phyloP scores from a whole-genome alignment of 768 basidiomycete genomes.

The Collybiopsis luxurians region DNA sequence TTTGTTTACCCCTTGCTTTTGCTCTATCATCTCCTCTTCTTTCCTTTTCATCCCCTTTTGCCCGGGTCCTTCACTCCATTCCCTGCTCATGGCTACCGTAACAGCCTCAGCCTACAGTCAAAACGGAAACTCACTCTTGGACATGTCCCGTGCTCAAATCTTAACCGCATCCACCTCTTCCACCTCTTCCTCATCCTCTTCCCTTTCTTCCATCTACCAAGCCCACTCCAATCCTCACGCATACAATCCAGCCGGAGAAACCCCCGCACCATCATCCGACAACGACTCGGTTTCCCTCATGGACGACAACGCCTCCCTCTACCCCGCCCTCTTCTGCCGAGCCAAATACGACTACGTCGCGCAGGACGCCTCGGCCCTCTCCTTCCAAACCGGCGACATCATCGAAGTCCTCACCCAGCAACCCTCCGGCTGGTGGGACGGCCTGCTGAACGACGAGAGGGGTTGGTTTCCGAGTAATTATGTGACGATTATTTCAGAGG shows the following conservation, averaged over 20 bases:
- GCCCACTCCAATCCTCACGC: neutral
- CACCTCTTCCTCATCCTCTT: no score
- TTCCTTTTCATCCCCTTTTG: no score
- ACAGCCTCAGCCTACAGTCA: no score
- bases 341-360: slow-evolving; percentile 81
- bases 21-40: no score
- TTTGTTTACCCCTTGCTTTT: no score
- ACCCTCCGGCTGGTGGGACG: slow-evolving; percentile 98
- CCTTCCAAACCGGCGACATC: slow-evolving; percentile 82
- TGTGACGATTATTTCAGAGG: slow-evolving; percentile 73
- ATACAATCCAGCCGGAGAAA: neutral
- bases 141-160: no score
- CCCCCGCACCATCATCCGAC: no score
- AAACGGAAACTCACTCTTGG: no score
- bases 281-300: no score
- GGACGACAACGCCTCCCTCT: neutral
- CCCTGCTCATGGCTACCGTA: no score
- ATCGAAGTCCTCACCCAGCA: slow-evolving; percentile 92
- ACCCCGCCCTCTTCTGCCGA: neutral
- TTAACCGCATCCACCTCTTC: no score
- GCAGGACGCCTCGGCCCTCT: slow-evolving; percentile 85
- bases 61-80: no score
- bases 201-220: neutral
- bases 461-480: slow-evolving; percentile 99
- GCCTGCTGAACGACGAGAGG: slow-evolving; percentile 81